Percentiles rank a stretch among this genome's conserved stretches.
These are phyloP conservation scores for Domatiomyces catenatus DNA, from an alignment of 2,329 filamentous ascomycete genomes.

Conservation along the genomic window DNA sequence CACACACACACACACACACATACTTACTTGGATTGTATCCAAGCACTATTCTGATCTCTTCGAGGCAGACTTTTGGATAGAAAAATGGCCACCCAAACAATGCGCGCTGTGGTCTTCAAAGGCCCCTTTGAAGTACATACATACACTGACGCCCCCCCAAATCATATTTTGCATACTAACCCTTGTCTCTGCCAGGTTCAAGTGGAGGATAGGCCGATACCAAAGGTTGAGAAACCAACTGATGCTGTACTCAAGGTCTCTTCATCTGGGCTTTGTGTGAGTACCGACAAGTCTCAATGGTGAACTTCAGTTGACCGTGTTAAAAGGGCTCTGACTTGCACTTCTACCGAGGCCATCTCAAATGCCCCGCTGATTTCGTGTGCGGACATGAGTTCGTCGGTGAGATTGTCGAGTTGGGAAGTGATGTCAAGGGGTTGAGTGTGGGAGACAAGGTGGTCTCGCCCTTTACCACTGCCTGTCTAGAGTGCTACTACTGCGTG, in stretches of 20 bases:
- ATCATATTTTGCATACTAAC: background rate
- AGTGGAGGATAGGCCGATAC: conserved; percentile 30
- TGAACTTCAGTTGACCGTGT: conserved; percentile 11
- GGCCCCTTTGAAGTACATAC: conserved; percentile 12
- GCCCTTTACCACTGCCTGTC: conserved; percentile 38
- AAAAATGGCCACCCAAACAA: conserved; percentile 14
- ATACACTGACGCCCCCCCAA: background rate
- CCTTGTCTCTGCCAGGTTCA: conserved; percentile 17
- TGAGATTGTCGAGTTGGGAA: conserved; percentile 31
- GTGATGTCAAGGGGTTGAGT: conserved; percentile 31
- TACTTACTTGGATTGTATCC: no score
- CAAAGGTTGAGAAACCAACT: conserved; percentile 27
- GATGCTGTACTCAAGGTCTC: conserved; percentile 34
- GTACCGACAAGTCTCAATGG: background rate
- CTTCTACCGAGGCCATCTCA: conserved; percentile 40
- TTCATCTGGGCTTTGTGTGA: conserved; percentile 15
- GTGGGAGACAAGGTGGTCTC: conserved; percentile 39
- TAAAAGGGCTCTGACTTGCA: conserved; percentile 41
- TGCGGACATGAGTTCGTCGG: conserved; percentile 44
- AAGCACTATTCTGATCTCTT: no score
- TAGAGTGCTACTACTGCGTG: conserved; percentile 37
- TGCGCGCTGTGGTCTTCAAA: conserved; percentile 18
- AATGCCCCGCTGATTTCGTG: conserved; percentile 30
- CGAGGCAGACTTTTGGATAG: background rate
- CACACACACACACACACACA: no score